phyloP scores from a whole-genome alignment of 164 flowering plant species.

The Macadamia tetraphylla region DNA sequence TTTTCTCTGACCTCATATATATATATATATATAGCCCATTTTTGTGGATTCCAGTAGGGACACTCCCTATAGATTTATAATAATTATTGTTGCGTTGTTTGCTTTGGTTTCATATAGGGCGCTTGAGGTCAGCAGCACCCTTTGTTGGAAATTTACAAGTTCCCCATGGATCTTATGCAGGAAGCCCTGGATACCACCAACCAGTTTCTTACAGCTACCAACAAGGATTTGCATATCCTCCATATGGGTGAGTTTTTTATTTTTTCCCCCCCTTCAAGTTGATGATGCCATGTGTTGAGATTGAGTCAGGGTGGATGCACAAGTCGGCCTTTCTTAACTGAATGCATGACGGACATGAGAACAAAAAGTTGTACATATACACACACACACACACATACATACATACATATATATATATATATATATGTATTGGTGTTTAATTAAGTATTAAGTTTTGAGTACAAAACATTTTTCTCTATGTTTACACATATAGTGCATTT shows the following conservation, averaged over 20 bases:
- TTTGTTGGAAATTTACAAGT: slow-evolving; percentile 48
- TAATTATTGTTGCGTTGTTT: not conserved
- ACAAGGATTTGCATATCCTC: slow-evolving; percentile 72
- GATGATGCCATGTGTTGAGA: not conserved
- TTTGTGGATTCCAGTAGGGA: not conserved
- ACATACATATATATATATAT: no score
- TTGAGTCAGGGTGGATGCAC: no score
- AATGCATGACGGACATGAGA: not conserved
- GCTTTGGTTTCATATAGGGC: slow-evolving; percentile 40
- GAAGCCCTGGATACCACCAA: slow-evolving; percentile 72
- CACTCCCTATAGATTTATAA: not conserved
- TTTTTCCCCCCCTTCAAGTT: not conserved
- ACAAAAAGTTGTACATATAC: no score
- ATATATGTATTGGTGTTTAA: no score
- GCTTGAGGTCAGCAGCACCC: slow-evolving; percentile 49
- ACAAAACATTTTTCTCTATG: no score
- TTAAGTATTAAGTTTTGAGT: no score
- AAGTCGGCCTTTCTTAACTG: no score
- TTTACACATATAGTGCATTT: no score
- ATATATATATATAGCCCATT: no score
- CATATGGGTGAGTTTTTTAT: slow-evolving; percentile 64
- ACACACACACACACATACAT: no score
- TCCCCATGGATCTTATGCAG: slow-evolving; percentile 52
- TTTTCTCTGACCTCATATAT: no score
- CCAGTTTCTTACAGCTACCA: slow-evolving; percentile 67